These are phyloP conservation scores for Aureobasidium sp. DNA, from an alignment of 2,329 filamentous ascomycete genomes.

Conservation along the genomic window DNA sequence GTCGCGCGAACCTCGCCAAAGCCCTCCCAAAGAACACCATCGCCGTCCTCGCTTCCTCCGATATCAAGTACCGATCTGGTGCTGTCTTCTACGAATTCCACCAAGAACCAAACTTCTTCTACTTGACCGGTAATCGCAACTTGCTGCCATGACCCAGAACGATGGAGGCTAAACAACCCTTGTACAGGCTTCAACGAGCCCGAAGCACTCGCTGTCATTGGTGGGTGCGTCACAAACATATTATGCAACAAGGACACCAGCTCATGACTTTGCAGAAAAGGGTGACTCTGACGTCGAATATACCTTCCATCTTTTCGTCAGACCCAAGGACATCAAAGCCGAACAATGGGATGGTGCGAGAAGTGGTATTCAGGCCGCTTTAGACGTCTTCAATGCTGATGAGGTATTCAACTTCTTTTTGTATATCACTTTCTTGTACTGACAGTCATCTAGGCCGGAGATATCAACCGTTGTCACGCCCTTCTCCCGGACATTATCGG, in stretches of 20 bases:
- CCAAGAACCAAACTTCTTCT: slow-evolving; percentile 93
- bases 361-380: slow-evolving; percentile 77
- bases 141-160: neutral
- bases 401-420: slow-evolving; percentile 39
- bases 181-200: slow-evolving; percentile 75
- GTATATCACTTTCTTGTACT: neutral
- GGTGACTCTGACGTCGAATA: slow-evolving; percentile 39
- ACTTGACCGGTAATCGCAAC: slow-evolving; percentile 57
- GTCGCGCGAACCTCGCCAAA: slow-evolving; percentile 69
- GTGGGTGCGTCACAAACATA: slow-evolving; percentile 30
- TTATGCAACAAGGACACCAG: slow-evolving; percentile 11
- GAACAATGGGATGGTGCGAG: slow-evolving; percentile 92
- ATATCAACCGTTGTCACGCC: slow-evolving; percentile 57
- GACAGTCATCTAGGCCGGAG: slow-evolving; percentile 42
- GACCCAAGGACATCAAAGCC: slow-evolving; percentile 70
- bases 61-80: slow-evolving; percentile 79
- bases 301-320: slow-evolving; percentile 77
- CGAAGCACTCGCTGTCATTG: slow-evolving; percentile 75
- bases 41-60: slow-evolving; percentile 70
- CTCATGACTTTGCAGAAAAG: slow-evolving; percentile 18
- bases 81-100: slow-evolving; percentile 93
- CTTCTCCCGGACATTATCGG: slow-evolving; percentile 60
- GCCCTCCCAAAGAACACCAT: slow-evolving; percentile 68
- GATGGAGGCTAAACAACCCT: slow-evolving; percentile 10
- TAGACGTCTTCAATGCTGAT: slow-evolving; percentile 94